Evolutionary conservation across 805 yeast genomes (phyloP), one percentile per base, ranked within the genome.

Genomic region (Saitoella complicata): DNA sequence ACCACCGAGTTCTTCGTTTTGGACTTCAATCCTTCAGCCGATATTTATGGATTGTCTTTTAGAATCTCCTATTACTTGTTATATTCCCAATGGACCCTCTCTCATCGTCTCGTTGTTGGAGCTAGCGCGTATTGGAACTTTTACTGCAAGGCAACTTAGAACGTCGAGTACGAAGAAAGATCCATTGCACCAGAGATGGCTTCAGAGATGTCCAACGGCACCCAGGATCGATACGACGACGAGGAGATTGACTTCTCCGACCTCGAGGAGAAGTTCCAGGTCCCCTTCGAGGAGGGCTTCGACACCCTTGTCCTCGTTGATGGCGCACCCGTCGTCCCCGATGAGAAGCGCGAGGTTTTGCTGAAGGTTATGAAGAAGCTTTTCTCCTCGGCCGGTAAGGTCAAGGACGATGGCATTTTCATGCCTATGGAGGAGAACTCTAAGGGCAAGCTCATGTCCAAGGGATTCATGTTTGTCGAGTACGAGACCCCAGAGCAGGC

Each of bases 281-380:
- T 80, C 42, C 72, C 74, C 46, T 75, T 72, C 44, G 75, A 73
- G 43, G 65, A 70, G 46, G 73, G 76, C 42, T 70, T 82, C 46
- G 94, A 83, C 57, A 74, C 74, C 56, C 86, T 75, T 58, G 76
- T 88, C 46, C 82, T 88, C 32, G 80, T 85, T 43, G 96, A 86
- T 60, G 98, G 98, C 41, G 87, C 94, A 7, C 99, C 99, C 53
- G 70, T 85, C 49, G 94, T 94, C 30, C 95, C 96, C 47, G 94
- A 80, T 59, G 62, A 84, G 44, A 91, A 91, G 65, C 82, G 78
- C 43, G 82, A 85, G 45, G 76, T 82, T 47, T 72, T 91, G 59
- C 73, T 78, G 53, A 87, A 84, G 62, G 96, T 93, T 39, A 72
- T 91, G 58, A 74, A 72, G 54, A 88, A 87, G 67, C 71, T 85